Evolutionary conservation across 2,329 filamentous ascomycete genomes (phyloP).

Genomic region (Allantophomopsis cytisporea): DNA sequence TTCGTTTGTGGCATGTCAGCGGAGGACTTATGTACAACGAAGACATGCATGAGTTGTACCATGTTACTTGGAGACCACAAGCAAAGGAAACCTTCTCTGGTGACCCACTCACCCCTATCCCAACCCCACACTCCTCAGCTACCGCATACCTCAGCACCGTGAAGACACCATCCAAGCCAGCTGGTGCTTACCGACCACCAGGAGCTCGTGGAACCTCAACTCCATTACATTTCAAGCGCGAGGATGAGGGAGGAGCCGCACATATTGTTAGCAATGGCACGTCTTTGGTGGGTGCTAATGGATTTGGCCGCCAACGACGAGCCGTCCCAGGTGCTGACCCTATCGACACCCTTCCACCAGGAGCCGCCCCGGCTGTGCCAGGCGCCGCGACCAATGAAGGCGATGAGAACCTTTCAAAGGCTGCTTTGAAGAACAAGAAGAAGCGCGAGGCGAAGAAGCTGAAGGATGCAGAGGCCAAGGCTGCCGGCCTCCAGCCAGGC

Average conservation of each 20-base stretch:
- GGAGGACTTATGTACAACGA: constrained; percentile 89
- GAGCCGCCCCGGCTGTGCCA: constrained; percentile 52
- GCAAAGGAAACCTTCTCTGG: constrained; percentile 44
- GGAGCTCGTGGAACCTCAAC: constrained; percentile 82
- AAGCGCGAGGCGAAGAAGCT: constrained; percentile 89
- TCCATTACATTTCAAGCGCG: constrained; percentile 89
- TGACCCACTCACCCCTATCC: constrained; percentile 62
- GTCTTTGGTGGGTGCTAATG: constrained; percentile 50
- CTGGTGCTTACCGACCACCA: constrained; percentile 91
- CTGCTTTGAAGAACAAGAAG: constrained; percentile 94
- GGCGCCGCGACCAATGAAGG: constrained; percentile 37
- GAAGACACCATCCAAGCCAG: constrained; percentile 92
- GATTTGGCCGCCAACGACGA: constrained; percentile 65
- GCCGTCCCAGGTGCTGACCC: constrained; percentile 80
- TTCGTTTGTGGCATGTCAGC: constrained; percentile 87
- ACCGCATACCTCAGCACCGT: constrained; percentile 68
- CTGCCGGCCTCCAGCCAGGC: constrained; percentile 20
- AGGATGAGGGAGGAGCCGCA: constrained; percentile 89
- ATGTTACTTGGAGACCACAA: constrained; percentile 77
- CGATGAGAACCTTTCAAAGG: constrained; percentile 63
- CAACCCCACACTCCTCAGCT: constrained; percentile 71
- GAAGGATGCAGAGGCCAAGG: constrained; percentile 61
- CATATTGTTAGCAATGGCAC: constrained; percentile 70
- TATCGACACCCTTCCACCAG: constrained; percentile 49
- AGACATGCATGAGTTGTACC: constrained; percentile 89